Conservation (phyloP, 306 rosid species). For the Canavalia ensiformis region DNA sequence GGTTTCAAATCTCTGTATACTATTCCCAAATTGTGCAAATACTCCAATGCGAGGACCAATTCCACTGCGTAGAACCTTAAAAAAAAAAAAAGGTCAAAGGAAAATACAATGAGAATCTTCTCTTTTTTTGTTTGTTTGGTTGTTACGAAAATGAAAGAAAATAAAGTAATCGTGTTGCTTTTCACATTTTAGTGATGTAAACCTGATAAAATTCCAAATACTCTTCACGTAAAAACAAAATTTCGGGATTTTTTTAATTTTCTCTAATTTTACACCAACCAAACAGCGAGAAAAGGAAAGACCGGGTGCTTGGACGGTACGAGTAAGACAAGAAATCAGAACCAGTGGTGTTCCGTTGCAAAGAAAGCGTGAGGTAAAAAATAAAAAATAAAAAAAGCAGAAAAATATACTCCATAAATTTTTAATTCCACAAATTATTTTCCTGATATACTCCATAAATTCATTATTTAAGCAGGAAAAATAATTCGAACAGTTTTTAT, state of each 20-base stretch:
- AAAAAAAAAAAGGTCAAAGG: neutral
- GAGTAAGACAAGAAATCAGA: neutral
- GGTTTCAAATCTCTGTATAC: constrained; percentile 97
- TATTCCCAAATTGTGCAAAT: constrained; percentile 76
- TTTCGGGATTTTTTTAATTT: neutral
- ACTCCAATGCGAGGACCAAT: constrained; percentile 81
- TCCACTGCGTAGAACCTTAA: constrained; percentile 91
- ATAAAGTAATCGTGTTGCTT: neutral
- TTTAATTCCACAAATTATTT: no score
- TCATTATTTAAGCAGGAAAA: no score
- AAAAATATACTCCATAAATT: no score
- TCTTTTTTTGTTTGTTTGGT: neutral
- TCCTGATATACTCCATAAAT: no score
- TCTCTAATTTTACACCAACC: neutral
- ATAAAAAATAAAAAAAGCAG: no score
- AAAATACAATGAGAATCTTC: constrained; percentile 21
- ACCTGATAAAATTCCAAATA: no score
- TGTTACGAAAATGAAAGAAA: neutral
- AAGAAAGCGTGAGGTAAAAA: neutral
- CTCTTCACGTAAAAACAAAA: neutral
- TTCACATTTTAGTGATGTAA: neutral
- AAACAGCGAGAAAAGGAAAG: neutral
- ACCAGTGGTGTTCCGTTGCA: neutral
- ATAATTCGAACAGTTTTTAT: no score
- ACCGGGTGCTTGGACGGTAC: constrained; percentile 9